Conservation (phyloP, 108 stramenopile genomes). For the Schizochytrium sp. region DNA sequence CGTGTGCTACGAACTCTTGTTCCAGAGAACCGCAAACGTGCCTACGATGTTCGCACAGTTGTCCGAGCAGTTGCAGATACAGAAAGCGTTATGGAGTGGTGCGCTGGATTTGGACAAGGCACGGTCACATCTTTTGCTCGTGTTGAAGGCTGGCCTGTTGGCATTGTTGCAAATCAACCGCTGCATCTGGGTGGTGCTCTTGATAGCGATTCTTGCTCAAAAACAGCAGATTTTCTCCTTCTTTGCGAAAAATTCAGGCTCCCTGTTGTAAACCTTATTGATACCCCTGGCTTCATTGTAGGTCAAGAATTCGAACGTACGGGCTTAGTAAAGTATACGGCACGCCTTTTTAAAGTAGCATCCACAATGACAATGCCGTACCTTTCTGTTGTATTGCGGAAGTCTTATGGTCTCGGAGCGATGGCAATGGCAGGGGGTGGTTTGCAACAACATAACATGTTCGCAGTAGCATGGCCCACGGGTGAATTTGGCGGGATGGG, state of each 20-base stretch:
- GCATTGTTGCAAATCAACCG: conserved; percentile 61
- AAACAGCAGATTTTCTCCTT: conserved; percentile 59
- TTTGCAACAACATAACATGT: conserved; percentile 14
- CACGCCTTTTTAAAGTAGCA: conserved; percentile 6
- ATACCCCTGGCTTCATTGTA: conserved; percentile 65
- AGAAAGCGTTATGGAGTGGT: conserved; percentile 60
- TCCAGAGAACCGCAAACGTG: conserved; percentile 63
- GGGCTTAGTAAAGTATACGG: conserved; percentile 42
- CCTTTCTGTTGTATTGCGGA: conserved; percentile 18
- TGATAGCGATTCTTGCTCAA: conserved; percentile 55
- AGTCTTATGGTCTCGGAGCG: conserved; percentile 28
- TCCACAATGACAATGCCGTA: conserved; percentile 45
- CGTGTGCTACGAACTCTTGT: conserved; percentile 51
- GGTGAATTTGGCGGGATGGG: conserved; percentile 66
- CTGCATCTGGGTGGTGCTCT: conserved; percentile 60
- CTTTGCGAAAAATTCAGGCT: conserved; percentile 51
- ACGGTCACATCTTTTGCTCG: conserved; percentile 56
- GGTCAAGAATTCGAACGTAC: conserved; percentile 57
- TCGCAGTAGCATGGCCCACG: conserved; percentile 64
- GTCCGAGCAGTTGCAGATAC: conserved; percentile 40
- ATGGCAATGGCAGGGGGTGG: conserved; percentile 47
- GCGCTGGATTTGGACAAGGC: conserved; percentile 37
- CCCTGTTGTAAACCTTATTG: conserved; percentile 60
- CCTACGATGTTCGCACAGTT: conserved; percentile 61
- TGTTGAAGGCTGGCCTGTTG: conserved; percentile 56